A percentile compares a stretch with the other conserved stretches of the same genome.
phyloP scores from a whole-genome alignment of 2,329 filamentous ascomycete genomes.

The Aspergillus ochraceoroseus region DNA sequence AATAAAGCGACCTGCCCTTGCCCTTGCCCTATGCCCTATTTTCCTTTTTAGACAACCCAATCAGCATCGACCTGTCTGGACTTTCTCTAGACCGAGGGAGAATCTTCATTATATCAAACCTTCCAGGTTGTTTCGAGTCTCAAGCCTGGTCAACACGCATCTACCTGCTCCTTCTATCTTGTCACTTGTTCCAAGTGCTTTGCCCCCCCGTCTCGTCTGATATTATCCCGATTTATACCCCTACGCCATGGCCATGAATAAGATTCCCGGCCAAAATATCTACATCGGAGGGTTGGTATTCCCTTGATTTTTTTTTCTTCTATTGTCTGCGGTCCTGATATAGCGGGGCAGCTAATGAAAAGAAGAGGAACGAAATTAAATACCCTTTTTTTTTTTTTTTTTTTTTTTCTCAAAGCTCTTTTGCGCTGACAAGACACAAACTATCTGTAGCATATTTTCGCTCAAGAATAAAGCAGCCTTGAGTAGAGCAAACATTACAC shows the following conservation, averaged over 20 bases:
- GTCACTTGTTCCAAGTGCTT: background rate
- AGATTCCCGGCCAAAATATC: conserved; percentile 64
- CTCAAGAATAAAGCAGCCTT: conserved; percentile 68
- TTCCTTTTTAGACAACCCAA: conserved; percentile 11
- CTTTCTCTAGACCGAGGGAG: no score
- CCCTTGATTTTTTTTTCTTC: conserved; percentile 6
- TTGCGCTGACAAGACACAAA: conserved; percentile 9
- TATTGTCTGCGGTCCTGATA: no score
- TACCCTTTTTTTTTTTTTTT: no score
- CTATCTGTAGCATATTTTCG: conserved; percentile 65
- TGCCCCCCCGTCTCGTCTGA: background rate
- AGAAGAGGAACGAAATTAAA: no score
- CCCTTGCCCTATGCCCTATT: conserved; percentile 23
- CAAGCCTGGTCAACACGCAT: no score
- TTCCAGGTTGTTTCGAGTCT: no score
- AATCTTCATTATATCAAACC: background rate
- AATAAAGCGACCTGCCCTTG: no score
- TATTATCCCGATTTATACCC: background rate
- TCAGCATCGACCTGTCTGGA: conserved; percentile 5
- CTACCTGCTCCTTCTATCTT: background rate
- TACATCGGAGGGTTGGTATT: conserved; percentile 69
- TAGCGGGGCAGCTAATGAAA: no score
- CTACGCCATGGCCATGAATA: conserved; percentile 50
- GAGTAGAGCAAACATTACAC: conserved; percentile 70
- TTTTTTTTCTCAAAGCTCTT: no score